Evolutionary conservation across 768 basidiomycete species (phyloP).

Genomic region (Tricholoma hemisulphureum): DNA sequence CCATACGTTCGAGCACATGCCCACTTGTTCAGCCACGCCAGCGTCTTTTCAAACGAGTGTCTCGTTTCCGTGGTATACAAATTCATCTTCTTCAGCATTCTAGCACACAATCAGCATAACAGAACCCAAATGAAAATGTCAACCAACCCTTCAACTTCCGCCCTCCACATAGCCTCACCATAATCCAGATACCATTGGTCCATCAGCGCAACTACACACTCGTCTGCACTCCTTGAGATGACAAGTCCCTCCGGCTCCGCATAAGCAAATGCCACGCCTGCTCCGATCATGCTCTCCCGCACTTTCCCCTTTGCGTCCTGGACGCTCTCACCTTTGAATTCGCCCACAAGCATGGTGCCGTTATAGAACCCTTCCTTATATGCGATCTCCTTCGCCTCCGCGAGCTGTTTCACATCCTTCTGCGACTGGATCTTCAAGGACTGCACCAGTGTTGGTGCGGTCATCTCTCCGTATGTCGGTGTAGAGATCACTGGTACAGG

Average conservation of each 20-base stretch:
- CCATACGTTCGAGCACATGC: constrained; percentile 98
- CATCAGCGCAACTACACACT: constrained; percentile 96
- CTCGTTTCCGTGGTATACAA: constrained; percentile 90
- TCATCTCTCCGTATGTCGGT: constrained; percentile 89
- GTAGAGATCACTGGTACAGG: constrained; percentile 88
- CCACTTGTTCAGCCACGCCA: constrained; percentile 98
- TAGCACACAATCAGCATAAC: constrained; percentile 28
- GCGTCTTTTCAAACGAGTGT: constrained; percentile 84
- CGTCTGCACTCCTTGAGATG: constrained; percentile 88
- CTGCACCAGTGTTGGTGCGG: constrained; percentile 79
- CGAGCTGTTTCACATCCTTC: constrained; percentile 89
- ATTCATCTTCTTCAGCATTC: constrained; percentile 82
- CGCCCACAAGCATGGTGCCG: constrained; percentile 88
- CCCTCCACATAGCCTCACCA: constrained; percentile 88
- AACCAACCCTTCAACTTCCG: constrained; percentile 72
- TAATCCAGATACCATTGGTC: constrained; percentile 99
- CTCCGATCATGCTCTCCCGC: constrained; percentile 75
- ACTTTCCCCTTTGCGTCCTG: constrained; percentile 93
- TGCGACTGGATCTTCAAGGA: constrained; percentile 93
- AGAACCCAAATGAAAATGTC: constrained; percentile 1
- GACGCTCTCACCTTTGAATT: constrained; percentile 85
- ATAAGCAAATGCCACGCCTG: constrained; percentile 80
- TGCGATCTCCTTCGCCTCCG: constrained; percentile 95
- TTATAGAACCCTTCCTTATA: constrained; percentile 99
- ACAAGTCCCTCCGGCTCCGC: constrained; percentile 93